Evolutionary conservation across 2,329 filamentous ascomycete genomes (phyloP).

Genomic region (Arthrobotrys pseudoclavata): DNA sequence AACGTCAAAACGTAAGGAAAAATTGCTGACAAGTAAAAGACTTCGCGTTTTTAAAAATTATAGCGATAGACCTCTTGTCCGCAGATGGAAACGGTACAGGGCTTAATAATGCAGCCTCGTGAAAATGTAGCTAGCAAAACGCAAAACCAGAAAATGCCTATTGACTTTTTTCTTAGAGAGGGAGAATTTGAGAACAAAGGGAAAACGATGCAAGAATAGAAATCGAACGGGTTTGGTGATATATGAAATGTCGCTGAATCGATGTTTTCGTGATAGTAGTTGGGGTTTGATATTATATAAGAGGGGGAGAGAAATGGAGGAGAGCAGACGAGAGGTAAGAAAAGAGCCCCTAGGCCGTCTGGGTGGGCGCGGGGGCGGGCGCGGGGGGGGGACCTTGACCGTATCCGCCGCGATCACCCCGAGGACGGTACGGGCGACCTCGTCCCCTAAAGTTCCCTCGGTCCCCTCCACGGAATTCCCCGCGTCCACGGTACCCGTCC

Average conservation of each 20-base stretch:
- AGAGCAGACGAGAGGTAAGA: not conserved
- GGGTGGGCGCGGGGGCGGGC: slow-evolving; percentile 44
- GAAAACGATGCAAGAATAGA: not conserved
- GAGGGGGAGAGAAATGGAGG: not conserved
- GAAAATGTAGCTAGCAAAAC: slow-evolving; percentile 5
- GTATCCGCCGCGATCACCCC: slow-evolving; percentile 53
- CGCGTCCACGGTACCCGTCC: slow-evolving; percentile 68
- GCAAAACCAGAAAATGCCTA: slow-evolving; percentile 42
- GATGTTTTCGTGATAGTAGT: slow-evolving; percentile 23
- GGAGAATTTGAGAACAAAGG: slow-evolving; percentile 9
- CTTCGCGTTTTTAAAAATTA: slow-evolving; percentile 38
- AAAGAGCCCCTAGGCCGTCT: slow-evolving; percentile 24
- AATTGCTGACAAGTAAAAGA: slow-evolving; percentile 28
- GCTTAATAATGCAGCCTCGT: slow-evolving; percentile 13
- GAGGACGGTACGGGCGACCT: slow-evolving; percentile 65
- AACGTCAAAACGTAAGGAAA: slow-evolving; percentile 28
- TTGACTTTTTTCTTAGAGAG: slow-evolving; percentile 40
- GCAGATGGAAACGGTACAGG: slow-evolving; percentile 10
- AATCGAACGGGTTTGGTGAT: not conserved
- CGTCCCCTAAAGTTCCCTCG: slow-evolving; percentile 63
- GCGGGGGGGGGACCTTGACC: slow-evolving; percentile 42
- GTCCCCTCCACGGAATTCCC: slow-evolving; percentile 62
- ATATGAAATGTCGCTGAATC: slow-evolving; percentile 33
- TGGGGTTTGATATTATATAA: slow-evolving; percentile 11
- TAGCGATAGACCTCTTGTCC: slow-evolving; percentile 16